phyloP scores from a whole-genome alignment of 768 basidiomycete species.

The Erythrobasidium yunnanense region DNA sequence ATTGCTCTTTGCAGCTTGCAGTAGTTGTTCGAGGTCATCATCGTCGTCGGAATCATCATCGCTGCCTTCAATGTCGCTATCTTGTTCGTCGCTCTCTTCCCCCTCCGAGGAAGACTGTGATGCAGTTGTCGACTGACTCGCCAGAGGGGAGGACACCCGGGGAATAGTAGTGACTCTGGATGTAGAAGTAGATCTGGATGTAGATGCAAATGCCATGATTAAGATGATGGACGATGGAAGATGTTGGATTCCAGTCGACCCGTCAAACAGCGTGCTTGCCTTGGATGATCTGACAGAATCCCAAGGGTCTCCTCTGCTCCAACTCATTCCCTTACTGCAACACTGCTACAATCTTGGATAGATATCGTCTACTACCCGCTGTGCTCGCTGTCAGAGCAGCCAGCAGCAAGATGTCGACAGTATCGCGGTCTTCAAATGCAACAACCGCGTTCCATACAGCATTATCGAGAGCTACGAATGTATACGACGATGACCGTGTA shows the following conservation, averaged over 20 bases:
- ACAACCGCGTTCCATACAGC: neutral
- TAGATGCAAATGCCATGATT: neutral
- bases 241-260: no score
- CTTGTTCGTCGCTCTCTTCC: neutral
- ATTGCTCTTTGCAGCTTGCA: neutral
- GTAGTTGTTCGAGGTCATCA: neutral
- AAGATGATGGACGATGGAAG: neutral
- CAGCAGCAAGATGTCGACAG: neutral
- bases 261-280: no score
- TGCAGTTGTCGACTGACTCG: slow-evolving; percentile 7
- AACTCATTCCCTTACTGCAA: no score
- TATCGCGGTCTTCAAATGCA: neutral
- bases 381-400: no score
- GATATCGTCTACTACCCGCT: no score
- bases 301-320: no score
- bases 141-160: slow-evolving; percentile 2
- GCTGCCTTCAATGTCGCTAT: neutral
- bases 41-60: slow-evolving; percentile 18
- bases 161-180: neutral
- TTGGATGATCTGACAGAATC: no score
- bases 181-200: neutral
- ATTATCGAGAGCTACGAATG: neutral
- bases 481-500: neutral
- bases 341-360: no score
- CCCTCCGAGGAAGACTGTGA: neutral